Evolutionary conservation across 108 stramenopile species (phyloP), one percentile per base, ranked within the genome.

Genomic region (Pseudonitzschia multistriata): DNA sequence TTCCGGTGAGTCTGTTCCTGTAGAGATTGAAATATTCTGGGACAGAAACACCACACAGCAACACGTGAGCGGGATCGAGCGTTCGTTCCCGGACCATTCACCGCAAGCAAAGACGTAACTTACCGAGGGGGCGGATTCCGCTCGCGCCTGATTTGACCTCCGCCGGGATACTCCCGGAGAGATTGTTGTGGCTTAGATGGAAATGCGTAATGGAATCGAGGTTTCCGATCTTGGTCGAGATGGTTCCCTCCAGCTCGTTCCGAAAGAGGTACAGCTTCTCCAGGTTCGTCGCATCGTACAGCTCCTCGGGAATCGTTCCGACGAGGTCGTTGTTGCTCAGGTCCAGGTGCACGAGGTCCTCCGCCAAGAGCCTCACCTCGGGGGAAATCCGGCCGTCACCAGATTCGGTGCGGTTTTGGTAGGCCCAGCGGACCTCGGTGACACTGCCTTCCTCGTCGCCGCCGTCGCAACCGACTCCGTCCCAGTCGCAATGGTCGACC

Each of bases 401-500:
- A n/a, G 29, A 6, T 11, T 13, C 24, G 1, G 5, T 19, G 19
- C 17, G 5, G 1, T 59, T 19, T 7, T 34, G 24, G 34, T 59
- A 35, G 22, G 57, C 8, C 57, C 57, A 59, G 5, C 45, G 68
- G 50, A 14, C 56, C 55, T 27, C 90, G 83, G 29, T 36, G 40
- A 24, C 86, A 55, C 64, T 71, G 64, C 25, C 57, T 66, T 52
- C 84, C 76, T 5, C 30, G 35, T 60, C 74, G 27, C 84, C 68
- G 3, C 27, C 56, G 66, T 88, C 79, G 60, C 90, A 91, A 15
- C 73, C 68, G 36, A 91, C 59, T 24, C 90, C 90, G 24, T 72
- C 61, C 78, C 85, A 78, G 0, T 81, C 66, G 50, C 90, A 91
- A 29, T 66, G 71, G 53, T 76, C 56, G 7, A 37, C 27, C 24